Evolutionary conservation across 768 basidiomycete genomes (phyloP).

Genomic region (Termitomyces sp.): DNA sequence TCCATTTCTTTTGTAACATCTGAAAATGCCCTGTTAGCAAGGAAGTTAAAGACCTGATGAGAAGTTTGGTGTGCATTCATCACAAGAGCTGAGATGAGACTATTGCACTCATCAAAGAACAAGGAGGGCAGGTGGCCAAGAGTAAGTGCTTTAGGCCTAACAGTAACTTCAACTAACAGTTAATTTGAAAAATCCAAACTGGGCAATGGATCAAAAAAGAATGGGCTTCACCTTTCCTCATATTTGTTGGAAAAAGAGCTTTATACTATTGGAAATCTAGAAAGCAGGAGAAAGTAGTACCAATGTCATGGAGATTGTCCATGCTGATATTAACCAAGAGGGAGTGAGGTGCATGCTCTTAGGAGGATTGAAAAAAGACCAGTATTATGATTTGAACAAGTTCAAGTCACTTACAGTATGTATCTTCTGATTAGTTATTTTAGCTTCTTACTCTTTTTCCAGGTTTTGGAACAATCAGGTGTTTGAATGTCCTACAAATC

Average conservation of each 20-base stretch:
- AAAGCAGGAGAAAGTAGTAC: constrained; percentile 9
- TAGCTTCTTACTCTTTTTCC: too few relatives aligned
- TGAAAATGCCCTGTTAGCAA: neutral
- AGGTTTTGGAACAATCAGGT: too few relatives aligned
- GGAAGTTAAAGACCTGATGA: neutral
- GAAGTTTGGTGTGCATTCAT: neutral
- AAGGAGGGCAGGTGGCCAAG: too few relatives aligned
- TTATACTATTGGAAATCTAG: constrained; percentile 18
- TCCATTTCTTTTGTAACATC: neutral
- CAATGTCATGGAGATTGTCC: constrained; percentile 13
- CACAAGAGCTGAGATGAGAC: neutral
- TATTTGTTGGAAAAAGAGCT: constrained; percentile 17
- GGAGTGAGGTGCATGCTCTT: constrained; percentile 15
- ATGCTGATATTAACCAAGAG: constrained; percentile 17
- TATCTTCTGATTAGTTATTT: too few relatives aligned
- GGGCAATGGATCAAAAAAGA: constrained; percentile 11
- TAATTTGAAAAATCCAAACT: too few relatives aligned
- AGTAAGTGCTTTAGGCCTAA: too few relatives aligned
- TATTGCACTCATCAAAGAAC: too few relatives aligned
- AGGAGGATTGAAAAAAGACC: constrained; percentile 14
- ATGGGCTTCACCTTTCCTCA: constrained; percentile 11
- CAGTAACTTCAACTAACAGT: too few relatives aligned
- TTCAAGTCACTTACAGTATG: neutral
- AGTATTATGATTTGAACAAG: neutral
- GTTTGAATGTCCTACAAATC: too few relatives aligned